These are phyloP conservation scores for Teunomyces atbi DNA, from an alignment of 805 yeast species.

Conservation along the genomic window DNA sequence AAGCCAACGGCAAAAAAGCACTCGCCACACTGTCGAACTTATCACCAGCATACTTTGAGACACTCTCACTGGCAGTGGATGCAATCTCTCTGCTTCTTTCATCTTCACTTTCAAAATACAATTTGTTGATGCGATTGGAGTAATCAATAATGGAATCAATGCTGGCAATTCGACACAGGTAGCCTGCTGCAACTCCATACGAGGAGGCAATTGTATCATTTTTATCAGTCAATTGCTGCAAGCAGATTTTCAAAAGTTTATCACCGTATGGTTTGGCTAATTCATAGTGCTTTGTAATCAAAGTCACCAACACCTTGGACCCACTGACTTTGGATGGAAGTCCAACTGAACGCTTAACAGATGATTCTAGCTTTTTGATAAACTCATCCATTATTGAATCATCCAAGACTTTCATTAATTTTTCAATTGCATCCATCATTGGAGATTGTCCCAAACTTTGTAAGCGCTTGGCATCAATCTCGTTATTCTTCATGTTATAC, in stretches of 20 bases:
- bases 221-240: conserved; percentile 60
- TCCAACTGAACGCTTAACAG: conserved; percentile 74
- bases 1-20: conserved; percentile 74
- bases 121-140: conserved; percentile 45
- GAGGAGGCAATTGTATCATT: conserved; percentile 73
- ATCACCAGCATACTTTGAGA: conserved; percentile 67
- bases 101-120: conserved; percentile 57
- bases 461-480: conserved; percentile 74
- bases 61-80: conserved; percentile 61
- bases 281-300: conserved; percentile 55
- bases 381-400: conserved; percentile 46
- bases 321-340: conserved; percentile 90
- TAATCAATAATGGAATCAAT: conserved; percentile 52
- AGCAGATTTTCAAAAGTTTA: conserved; percentile 55
- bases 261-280: conserved; percentile 55
- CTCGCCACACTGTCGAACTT: conserved; percentile 60
- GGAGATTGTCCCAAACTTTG: conserved; percentile 80
- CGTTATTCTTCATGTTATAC: conserved; percentile 67
- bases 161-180: conserved; percentile 63
- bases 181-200: conserved; percentile 79
- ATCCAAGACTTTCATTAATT: conserved; percentile 57
- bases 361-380: conserved; percentile 48
- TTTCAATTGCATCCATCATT: conserved; percentile 82
- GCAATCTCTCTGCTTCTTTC: conserved; percentile 50
- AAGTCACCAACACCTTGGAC: conserved; percentile 63